phyloP scores from a whole-genome alignment of 257 asterid species.

The Ligustrum vulgare region DNA sequence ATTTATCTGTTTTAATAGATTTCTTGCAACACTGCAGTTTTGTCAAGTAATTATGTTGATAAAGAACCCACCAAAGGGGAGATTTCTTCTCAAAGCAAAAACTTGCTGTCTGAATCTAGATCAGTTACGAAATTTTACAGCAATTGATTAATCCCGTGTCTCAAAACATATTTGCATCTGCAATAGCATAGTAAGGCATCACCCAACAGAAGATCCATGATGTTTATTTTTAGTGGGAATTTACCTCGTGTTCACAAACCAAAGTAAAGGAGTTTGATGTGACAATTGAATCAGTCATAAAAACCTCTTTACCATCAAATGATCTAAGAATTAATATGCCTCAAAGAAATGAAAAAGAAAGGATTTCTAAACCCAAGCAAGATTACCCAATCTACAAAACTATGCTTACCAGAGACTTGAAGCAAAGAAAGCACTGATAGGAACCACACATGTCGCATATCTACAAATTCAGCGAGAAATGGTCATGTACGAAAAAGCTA shows the following conservation, averaged over 20 bases:
- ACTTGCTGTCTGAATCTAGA: neutral
- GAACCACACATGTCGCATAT: constrained; percentile 91
- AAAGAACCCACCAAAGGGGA: neutral
- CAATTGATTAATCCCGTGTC: neutral
- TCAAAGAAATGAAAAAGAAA: neutral
- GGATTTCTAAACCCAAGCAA: constrained; percentile 4
- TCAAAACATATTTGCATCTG: constrained; percentile 8
- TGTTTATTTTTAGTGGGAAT: neutral
- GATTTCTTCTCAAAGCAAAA: neutral
- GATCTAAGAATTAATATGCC: neutral
- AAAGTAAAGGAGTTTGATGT: constrained; percentile 9
- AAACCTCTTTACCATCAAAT: constrained; percentile 1
- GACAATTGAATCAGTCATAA: constrained; percentile 5
- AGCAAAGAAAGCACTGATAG: constrained; percentile 94
- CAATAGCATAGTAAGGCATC: no score
- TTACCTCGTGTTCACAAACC: neutral
- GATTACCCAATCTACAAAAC: constrained; percentile 9
- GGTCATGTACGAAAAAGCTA: constrained; percentile 15
- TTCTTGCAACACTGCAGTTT: neutral
- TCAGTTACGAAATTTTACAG: neutral
- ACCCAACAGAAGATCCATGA: constrained; percentile 17
- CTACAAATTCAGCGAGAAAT: constrained; percentile 50
- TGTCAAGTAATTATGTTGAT: neutral
- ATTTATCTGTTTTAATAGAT: neutral
- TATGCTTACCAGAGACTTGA: constrained; percentile 65